Conservation (phyloP, 306 rosid genomes). For the Casuarina cunninghamiana region DNA sequence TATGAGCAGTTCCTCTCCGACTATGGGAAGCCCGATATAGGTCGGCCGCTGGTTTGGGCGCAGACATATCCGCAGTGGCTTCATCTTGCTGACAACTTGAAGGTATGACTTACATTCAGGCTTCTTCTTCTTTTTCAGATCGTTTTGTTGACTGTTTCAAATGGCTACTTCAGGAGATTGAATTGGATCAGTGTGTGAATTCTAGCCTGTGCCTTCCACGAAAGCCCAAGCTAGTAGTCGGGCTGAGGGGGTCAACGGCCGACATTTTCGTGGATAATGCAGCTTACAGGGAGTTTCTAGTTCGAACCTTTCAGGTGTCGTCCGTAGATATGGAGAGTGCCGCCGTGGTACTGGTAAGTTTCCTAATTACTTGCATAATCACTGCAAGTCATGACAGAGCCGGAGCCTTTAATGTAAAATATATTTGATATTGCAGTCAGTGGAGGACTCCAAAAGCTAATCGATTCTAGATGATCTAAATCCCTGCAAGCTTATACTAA, state of each 20-base stretch:
- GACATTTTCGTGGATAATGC: slow-evolving; percentile 47
- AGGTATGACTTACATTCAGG: slow-evolving; percentile 16
- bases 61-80: slow-evolving; percentile 40
- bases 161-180: slow-evolving; percentile 29
- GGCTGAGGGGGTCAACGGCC: slow-evolving; percentile 45
- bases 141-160: neutral
- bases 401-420: no score
- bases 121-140: neutral
- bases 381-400: no score
- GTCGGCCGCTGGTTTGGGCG: slow-evolving; percentile 33
- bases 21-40: slow-evolving; percentile 23
- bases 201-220: slow-evolving; percentile 35
- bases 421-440: no score
- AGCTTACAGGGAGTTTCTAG: slow-evolving; percentile 47
- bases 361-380: neutral
- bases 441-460: no score
- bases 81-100: slow-evolving; percentile 35
- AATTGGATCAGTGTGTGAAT: slow-evolving; percentile 41
- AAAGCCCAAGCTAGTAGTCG: slow-evolving; percentile 45
- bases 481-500: no score
- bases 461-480: no score
- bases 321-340: slow-evolving; percentile 51
- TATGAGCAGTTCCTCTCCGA: slow-evolving; percentile 35
- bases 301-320: slow-evolving; percentile 35
- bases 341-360: slow-evolving; percentile 48